phyloP scores from a whole-genome alignment of 192 early-diverging fungal genomes.

The Coemansia sp. region DNA sequence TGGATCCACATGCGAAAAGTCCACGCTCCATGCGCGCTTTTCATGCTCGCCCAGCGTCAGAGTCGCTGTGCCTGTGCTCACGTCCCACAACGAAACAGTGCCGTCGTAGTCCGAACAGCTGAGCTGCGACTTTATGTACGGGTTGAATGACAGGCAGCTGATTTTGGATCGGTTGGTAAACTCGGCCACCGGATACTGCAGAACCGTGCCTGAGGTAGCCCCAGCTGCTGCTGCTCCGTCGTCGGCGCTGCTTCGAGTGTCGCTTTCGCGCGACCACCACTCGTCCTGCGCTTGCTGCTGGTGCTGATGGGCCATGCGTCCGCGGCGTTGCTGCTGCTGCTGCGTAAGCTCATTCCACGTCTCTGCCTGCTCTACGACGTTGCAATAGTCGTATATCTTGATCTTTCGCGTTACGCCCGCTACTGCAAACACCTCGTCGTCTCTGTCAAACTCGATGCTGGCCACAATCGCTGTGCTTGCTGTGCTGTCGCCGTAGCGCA shows the following conservation, averaged over 20 bases:
- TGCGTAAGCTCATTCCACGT: slow-evolving; percentile 39
- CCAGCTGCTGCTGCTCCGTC: slow-evolving; percentile 13
- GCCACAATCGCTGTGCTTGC: slow-evolving; percentile 80
- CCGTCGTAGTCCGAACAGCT: slow-evolving; percentile 92
- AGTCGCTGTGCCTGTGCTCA: slow-evolving; percentile 62
- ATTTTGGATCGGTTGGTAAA: slow-evolving; percentile 84
- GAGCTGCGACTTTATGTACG: slow-evolving; percentile 83
- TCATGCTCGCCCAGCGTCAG: slow-evolving; percentile 84
- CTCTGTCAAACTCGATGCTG: slow-evolving; percentile 91
- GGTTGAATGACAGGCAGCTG: slow-evolving; percentile 91
- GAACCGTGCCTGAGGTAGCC: slow-evolving; percentile 31
- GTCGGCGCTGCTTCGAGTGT: slow-evolving; percentile 5
- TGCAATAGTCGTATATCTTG: slow-evolving; percentile 86
- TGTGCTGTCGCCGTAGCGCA: slow-evolving; percentile 77
- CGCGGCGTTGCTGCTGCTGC: slow-evolving; percentile 12
- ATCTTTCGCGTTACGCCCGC: slow-evolving; percentile 91
- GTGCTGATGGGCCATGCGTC: slow-evolving; percentile 3
- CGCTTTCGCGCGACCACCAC: slow-evolving; percentile 53
- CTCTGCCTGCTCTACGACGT: slow-evolving; percentile 51
- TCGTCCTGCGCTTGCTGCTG: slow-evolving; percentile 28
- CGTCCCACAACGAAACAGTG: slow-evolving; percentile 87
- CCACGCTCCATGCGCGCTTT: slow-evolving; percentile 89
- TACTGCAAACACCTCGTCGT: slow-evolving; percentile 91
- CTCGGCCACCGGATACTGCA: slow-evolving; percentile 79
- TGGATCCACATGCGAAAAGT: slow-evolving; percentile 78